Evolutionary conservation across 2,329 filamentous ascomycete species (phyloP), one percentile per base, ranked within the genome.

Genomic region (Pseudogymnoascus verrucosus): DNA sequence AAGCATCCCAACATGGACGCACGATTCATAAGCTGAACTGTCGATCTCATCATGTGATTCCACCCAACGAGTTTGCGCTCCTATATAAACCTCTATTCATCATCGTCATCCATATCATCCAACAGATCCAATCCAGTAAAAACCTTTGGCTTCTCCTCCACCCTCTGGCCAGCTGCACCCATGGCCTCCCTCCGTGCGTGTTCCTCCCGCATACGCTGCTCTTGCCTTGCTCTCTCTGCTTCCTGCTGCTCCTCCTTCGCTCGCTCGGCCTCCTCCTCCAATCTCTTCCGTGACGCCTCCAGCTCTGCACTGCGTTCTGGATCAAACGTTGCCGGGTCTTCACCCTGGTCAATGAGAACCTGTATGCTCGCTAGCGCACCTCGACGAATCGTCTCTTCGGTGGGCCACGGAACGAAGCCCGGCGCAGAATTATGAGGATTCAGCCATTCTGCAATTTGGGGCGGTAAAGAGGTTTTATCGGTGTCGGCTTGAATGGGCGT

Each of bases 371-470:
- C 87, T 44, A 96, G 78, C 1, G 86, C 86, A 37, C 91, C 90
- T 14, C 78, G 77, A 34, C 85, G 82, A 66, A 95, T 90, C 65
- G 85, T 82, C 34, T 88, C 84, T 66, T 90, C 86, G 28, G 79
- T 79, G 0, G 90, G 90, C 90, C 90, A 96, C 0, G 91, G 90
- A 57, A 86, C 81, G 77, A 92, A 96, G n/a, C 78, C 71, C 39
- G 82, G 71, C 51, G 76, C 78, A 8, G 82, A 80, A 7, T 80
- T 80, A 16, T 81, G 74, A 0, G 84, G 82, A 69, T 89, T 86
- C 54, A 81, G 69, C 69, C 72, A 76, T 57, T 71, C 70, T 47
- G 73, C 71, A 39, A 78, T 75, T 31, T 73, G 70, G 3, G 72
- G 68, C 4, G 73, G 74, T 26, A 76, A 73, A 26, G 70, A 69